Percentiles rank a stretch among this genome's conserved stretches.
phyloP scores from a whole-genome alignment of 805 yeast genomes.

The Yamadazyma sp. region DNA sequence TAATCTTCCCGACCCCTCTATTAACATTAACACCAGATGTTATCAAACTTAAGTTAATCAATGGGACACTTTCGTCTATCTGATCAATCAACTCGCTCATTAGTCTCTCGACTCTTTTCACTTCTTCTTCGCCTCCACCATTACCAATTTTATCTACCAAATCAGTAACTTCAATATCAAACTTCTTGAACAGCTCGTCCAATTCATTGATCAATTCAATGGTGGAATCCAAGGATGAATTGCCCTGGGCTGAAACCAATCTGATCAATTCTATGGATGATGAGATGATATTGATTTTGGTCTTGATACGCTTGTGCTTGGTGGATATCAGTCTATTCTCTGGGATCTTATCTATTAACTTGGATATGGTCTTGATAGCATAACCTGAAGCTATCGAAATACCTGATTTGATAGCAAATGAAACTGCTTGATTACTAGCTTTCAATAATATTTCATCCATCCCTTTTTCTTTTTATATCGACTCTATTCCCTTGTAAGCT shows the following conservation, averaged over 20 bases:
- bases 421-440: conserved; percentile 77
- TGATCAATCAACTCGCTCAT: conserved; percentile 47
- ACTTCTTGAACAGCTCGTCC: conserved; percentile 54
- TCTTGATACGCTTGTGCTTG: conserved; percentile 45
- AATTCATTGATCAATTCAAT: conserved; percentile 52
- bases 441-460: conserved; percentile 45
- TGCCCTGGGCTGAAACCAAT: conserved; percentile 60
- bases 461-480: neutral
- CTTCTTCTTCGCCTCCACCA: conserved; percentile 22
- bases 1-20: too few relatives aligned
- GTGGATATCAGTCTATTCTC: conserved; percentile 36
- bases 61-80: conserved; percentile 68
- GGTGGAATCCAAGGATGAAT: conserved; percentile 54
- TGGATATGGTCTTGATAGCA: conserved; percentile 62
- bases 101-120: conserved; percentile 45
- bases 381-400: conserved; percentile 70
- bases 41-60: conserved; percentile 59
- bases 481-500: neutral
- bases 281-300: conserved; percentile 58
- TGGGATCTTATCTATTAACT: conserved; percentile 54
- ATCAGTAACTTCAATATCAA: conserved; percentile 47
- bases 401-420: conserved; percentile 76
- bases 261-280: conserved; percentile 67
- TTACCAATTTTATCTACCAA: conserved; percentile 21
- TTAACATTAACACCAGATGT: conserved; percentile 65